A percentile compares a stretch with the other conserved stretches of the same genome.
These are phyloP conservation scores for Pulveroboletus sp. DNA, from an alignment of 768 basidiomycete genomes.

Conservation along the genomic window DNA sequence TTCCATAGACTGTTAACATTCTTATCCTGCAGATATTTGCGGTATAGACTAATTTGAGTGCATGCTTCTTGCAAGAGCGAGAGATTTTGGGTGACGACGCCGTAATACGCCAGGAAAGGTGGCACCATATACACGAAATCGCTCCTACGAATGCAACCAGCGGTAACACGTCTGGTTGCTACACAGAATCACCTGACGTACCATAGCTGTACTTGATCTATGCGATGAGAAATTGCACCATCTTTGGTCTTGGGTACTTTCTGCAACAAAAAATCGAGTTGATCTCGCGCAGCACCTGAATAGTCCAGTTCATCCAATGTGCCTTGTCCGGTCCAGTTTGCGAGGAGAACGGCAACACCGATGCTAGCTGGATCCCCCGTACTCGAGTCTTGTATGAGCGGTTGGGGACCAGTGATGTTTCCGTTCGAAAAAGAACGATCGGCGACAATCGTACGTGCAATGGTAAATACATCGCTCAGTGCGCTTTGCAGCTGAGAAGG, in stretches of 20 bases:
- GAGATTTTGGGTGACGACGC: constrained; percentile 51
- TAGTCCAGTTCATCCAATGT: constrained; percentile 47
- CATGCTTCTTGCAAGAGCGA: constrained; percentile 61
- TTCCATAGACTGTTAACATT: constrained; percentile 59
- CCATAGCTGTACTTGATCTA: constrained; percentile 69
- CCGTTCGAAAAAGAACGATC: constrained; percentile 42
- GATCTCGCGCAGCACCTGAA: constrained; percentile 56
- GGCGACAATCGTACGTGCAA: constrained; percentile 47
- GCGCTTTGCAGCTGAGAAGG: constrained; percentile 22
- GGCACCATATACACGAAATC: constrained; percentile 86
- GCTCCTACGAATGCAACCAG: constrained; percentile 41
- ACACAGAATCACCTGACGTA: constrained; percentile 19
- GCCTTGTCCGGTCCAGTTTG: constrained; percentile 46
- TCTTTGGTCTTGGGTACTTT: constrained; percentile 58
- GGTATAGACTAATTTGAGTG: constrained; percentile 68
- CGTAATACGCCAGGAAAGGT: constrained; percentile 84
- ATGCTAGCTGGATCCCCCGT: constrained; percentile 76
- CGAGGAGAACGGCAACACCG: constrained; percentile 64
- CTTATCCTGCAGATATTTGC: constrained; percentile 54
- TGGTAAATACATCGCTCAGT: constrained; percentile 52
- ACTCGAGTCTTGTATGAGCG: constrained; percentile 54
- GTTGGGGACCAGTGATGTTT: constrained; percentile 46
- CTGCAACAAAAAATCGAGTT: constrained; percentile 58
- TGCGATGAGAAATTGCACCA: constrained; percentile 80
- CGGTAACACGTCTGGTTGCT: not conserved